Evolutionary conservation across 768 basidiomycete species (phyloP).

Genomic region (Suillus paluster): DNA sequence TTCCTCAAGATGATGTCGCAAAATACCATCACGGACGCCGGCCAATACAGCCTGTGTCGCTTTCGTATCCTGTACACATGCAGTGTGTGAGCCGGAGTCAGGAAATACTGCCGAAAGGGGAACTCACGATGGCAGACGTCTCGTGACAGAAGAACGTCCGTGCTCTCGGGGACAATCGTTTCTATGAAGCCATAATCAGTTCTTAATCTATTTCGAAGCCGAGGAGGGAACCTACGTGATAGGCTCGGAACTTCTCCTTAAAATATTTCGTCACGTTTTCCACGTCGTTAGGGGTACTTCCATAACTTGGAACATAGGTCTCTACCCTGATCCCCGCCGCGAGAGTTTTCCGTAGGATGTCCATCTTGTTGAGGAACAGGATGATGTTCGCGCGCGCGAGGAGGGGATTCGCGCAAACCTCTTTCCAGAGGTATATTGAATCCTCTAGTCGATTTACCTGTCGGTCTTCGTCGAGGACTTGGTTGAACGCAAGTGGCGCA

Average conservation of each 20-base stretch:
- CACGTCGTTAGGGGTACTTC: conserved; percentile 60
- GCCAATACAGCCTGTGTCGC: conserved; percentile 43
- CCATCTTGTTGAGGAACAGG: conserved; percentile 81
- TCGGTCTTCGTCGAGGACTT: conserved; percentile 70
- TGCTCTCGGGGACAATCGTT: conserved; percentile 56
- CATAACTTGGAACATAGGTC: conserved; percentile 66
- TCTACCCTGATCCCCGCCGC: conserved; percentile 57
- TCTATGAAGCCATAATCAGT: conserved; percentile 38
- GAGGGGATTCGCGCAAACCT: conserved; percentile 66
- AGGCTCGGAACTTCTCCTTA: conserved; percentile 66
- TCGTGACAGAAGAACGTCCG: conserved; percentile 71
- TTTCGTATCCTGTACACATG: conserved; percentile 38
- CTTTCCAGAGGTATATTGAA: conserved; percentile 72
- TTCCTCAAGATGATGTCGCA: conserved; percentile 35
- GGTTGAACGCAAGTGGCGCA: conserved; percentile 78
- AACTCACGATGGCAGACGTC: conserved; percentile 70
- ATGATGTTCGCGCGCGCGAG: conserved; percentile 67
- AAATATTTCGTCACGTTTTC: conserved; percentile 65
- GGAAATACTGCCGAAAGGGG: background rate
- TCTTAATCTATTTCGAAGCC: background rate
- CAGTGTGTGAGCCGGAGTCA: background rate
- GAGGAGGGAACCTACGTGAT: conserved; percentile 51
- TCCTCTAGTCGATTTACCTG: conserved; percentile 75
- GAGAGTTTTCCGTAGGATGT: conserved; percentile 59
- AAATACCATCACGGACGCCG: conserved; percentile 48